phyloP scores from a whole-genome alignment of 495 filamentous ascomycete species.

The Annulohypoxylon bovei region DNA sequence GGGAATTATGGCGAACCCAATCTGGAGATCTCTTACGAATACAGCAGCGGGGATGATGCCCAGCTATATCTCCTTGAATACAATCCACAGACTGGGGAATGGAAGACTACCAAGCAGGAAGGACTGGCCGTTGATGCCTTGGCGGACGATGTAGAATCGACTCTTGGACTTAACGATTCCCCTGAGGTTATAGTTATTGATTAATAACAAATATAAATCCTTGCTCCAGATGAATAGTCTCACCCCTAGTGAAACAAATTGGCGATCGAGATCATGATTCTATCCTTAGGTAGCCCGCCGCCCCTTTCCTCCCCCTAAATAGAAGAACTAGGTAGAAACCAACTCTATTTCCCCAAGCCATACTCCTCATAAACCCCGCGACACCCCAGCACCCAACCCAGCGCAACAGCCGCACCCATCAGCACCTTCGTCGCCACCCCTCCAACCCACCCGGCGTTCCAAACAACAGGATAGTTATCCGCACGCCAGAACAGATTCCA shows the following conservation, averaged over 20 bases:
- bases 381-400: conserved; percentile 32
- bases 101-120: conserved; percentile 40
- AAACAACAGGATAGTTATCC: conserved; percentile 35
- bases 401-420: conserved; percentile 28
- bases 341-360: neutral
- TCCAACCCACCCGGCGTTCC: neutral
- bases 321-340: neutral
- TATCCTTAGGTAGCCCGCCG: no score
- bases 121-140: neutral
- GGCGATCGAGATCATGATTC: no score
- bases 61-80: conserved; percentile 53
- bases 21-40: conserved; percentile 43
- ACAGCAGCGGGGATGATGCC: neutral
- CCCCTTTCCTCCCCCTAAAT: neutral
- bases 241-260: neutral
- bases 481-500: conserved; percentile 41
- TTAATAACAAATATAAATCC: neutral
- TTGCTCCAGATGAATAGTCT: neutral
- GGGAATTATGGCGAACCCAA: conserved; percentile 58
- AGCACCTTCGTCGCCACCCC: conserved; percentile 18
- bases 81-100: conserved; percentile 50
- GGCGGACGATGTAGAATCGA: neutral
- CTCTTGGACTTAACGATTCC: neutral
- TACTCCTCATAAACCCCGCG: conserved; percentile 36
- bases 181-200: conserved; percentile 1